Evolutionary conservation across 345 rosid species (phyloP).

Genomic region (Bruguiera sexangula): DNA sequence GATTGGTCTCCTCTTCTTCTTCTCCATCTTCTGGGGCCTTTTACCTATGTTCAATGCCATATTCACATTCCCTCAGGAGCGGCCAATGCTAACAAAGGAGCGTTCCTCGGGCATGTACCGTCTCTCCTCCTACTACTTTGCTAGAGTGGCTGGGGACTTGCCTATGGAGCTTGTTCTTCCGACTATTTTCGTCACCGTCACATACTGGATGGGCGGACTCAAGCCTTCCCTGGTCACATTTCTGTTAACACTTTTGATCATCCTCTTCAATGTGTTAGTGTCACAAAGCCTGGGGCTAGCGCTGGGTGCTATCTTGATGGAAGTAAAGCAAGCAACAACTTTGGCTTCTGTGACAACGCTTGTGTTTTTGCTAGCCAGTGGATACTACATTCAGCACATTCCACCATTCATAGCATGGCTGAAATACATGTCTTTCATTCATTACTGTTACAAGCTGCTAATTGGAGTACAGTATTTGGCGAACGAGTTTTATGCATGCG

Average conservation of each 20-base stretch:
- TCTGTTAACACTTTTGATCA: constrained; percentile 54
- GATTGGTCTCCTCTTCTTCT: constrained; percentile 89
- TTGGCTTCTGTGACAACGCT: constrained; percentile 82
- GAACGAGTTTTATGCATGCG: constrained; percentile 63
- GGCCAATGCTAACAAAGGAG: constrained; percentile 82
- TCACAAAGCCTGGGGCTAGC: constrained; percentile 86
- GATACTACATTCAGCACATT: constrained; percentile 86
- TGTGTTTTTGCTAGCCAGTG: constrained; percentile 74
- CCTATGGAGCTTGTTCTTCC: constrained; percentile 98
- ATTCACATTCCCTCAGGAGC: constrained; percentile 85
- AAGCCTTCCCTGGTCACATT: constrained; percentile 68
- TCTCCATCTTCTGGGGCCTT: constrained; percentile 92
- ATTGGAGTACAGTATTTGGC: constrained; percentile 68
- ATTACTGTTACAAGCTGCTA: constrained; percentile 82
- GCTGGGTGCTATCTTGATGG: constrained; percentile 80
- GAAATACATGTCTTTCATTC: constrained; percentile 79
- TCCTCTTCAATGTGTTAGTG: constrained; percentile 75
- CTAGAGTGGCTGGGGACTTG: constrained; percentile 73
- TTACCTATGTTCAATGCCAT: constrained; percentile 79
- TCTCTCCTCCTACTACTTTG: constrained; percentile 78
- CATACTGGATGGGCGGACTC: constrained; percentile 98
- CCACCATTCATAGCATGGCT: constrained; percentile 82
- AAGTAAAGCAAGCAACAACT: constrained; percentile 76
- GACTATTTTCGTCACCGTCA: constrained; percentile 57
- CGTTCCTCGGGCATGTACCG: constrained; percentile 88